Evolutionary conservation across 2,329 filamentous ascomycete genomes (phyloP).

Genomic region (Achaetomium macrosporum): DNA sequence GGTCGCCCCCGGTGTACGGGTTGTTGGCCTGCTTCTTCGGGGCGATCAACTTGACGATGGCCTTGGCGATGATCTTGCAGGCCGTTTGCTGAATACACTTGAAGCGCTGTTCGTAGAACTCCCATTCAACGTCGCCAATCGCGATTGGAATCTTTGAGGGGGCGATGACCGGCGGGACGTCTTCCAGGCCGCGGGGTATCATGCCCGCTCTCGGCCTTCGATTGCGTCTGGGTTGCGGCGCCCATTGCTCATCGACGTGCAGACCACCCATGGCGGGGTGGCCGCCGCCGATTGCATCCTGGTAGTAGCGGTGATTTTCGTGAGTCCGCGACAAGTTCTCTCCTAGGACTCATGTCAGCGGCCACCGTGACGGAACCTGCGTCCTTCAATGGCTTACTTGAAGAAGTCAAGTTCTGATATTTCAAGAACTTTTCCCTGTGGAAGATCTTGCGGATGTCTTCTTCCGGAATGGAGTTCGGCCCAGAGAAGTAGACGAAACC

Average conservation of each 20-base stretch:
- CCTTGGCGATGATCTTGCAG: conserved; percentile 68
- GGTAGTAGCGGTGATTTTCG: neutral
- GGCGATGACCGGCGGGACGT: conserved; percentile 33
- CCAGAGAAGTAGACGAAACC: conserved; percentile 41
- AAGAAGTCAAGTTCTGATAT: conserved; percentile 31
- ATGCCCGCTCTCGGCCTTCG: conserved; percentile 26
- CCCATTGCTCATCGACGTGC: conserved; percentile 27
- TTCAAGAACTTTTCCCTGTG: conserved; percentile 37
- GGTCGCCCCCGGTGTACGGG: conserved; percentile 62
- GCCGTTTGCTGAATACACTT: conserved; percentile 63
- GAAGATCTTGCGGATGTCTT: conserved; percentile 42
- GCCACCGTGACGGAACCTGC: neutral
- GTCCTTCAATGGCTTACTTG: conserved; percentile 31
- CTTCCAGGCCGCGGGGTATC: conserved; percentile 34
- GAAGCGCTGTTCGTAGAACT: conserved; percentile 57
- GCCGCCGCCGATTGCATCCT: neutral
- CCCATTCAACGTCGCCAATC: conserved; percentile 53
- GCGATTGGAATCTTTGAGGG: conserved; percentile 41
- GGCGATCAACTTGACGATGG: conserved; percentile 68
- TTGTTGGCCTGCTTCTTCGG: conserved; percentile 72
- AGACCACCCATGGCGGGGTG: neutral
- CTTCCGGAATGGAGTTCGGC: conserved; percentile 35
- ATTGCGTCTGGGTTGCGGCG: conserved; percentile 29
- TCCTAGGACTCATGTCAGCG: neutral
- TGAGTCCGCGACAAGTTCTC: neutral